phyloP scores from a whole-genome alignment of 495 filamentous ascomycete genomes.

The Penicillium silybi region DNA sequence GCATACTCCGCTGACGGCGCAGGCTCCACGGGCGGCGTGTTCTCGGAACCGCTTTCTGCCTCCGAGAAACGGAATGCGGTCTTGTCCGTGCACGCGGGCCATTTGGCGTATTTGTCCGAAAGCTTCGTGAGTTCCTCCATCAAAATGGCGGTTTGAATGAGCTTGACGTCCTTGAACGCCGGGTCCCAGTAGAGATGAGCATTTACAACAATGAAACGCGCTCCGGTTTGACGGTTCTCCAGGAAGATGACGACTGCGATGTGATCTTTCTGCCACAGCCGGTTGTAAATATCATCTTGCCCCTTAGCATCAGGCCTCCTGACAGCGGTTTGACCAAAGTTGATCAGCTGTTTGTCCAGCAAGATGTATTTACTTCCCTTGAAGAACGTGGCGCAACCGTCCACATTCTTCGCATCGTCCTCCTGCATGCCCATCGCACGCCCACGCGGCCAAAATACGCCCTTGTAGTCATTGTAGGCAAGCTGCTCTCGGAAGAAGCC shows the following conservation, averaged over 20 bases:
- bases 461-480: conserved; percentile 82
- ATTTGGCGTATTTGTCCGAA: conserved; percentile 75
- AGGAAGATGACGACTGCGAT: conserved; percentile 87
- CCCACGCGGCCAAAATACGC: conserved; percentile 82
- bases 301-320: conserved; percentile 92
- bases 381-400: conserved; percentile 96
- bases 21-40: conserved; percentile 47
- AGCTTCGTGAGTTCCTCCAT: conserved; percentile 84
- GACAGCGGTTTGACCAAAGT: conserved; percentile 88
- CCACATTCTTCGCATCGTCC: conserved; percentile 78
- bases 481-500: conserved; percentile 81
- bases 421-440: conserved; percentile 87
- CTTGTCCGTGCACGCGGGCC: conserved; percentile 75
- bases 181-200: conserved; percentile 95
- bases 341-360: conserved; percentile 87
- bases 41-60: conserved; percentile 52
- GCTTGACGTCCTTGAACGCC: conserved; percentile 83
- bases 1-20: conserved; percentile 74
- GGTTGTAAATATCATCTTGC: conserved; percentile 93
- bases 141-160: conserved; percentile 89
- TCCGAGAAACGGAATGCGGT: conserved; percentile 62
- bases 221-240: conserved; percentile 82
- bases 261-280: conserved; percentile 96
- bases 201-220: conserved; percentile 86
- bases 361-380: conserved; percentile 87